Percentiles rank a stretch among this genome's conserved stretches.
Evolutionary conservation across 331 rosid species (phyloP).

Genomic region (Stylosanthes scabra): DNA sequence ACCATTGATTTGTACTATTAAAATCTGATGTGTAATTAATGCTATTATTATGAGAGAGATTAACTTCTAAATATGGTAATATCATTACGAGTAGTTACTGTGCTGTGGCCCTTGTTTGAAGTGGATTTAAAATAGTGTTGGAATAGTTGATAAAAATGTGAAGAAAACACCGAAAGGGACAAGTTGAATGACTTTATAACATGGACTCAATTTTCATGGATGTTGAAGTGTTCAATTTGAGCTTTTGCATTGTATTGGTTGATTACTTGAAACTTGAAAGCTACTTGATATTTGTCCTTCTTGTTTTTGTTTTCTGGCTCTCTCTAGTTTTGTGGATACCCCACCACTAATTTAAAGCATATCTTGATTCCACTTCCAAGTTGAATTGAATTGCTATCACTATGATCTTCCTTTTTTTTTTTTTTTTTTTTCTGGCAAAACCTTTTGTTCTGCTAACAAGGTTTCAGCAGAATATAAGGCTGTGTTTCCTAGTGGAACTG

Average conservation of each 20-base stretch:
- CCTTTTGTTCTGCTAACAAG: background rate
- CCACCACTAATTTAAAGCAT: slow-evolving; percentile 8
- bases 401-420: background rate
- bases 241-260: slow-evolving; percentile 15
- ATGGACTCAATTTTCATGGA: slow-evolving; percentile 22
- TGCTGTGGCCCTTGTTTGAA: slow-evolving; percentile 1
- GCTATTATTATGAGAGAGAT: too few relatives aligned
- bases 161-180: slow-evolving; percentile 16
- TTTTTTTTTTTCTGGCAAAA: background rate
- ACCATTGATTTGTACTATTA: too few relatives aligned
- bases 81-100: background rate
- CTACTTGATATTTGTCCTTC: slow-evolving; percentile 29
- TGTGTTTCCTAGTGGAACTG: too few relatives aligned
- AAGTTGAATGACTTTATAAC: slow-evolving; percentile 26
- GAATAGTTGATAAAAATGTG: slow-evolving; percentile 11
- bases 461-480: background rate
- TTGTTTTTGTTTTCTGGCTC: slow-evolving; percentile 28
- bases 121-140: background rate
- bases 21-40: too few relatives aligned
- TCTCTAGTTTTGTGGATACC: slow-evolving; percentile 28
- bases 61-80: too few relatives aligned
- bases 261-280: slow-evolving; percentile 17
- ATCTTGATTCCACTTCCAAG: slow-evolving; percentile 16
- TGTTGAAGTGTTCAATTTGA: slow-evolving; percentile 42
- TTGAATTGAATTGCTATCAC: slow-evolving; percentile 22